These are phyloP conservation scores for Acorus calamus DNA, from an alignment of 106 monocot species.

Conservation along the genomic window DNA sequence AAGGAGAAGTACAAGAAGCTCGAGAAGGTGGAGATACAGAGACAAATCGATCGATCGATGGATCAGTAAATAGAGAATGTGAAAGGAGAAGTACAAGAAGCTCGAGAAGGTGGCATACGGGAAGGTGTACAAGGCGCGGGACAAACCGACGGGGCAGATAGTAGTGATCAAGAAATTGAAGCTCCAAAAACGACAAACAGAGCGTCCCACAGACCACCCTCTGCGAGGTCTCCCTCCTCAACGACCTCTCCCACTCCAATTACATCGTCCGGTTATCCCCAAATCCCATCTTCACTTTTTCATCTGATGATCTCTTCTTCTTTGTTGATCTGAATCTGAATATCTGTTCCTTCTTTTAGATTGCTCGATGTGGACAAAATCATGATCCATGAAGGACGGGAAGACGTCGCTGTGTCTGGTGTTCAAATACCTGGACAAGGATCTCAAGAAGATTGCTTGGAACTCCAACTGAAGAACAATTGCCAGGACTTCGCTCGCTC, in stretches of 20 bases:
- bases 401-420: constrained; percentile 83
- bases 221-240: constrained; percentile 92
- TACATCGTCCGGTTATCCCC: constrained; percentile 62
- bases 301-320: too few species aligned
- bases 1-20: too few species aligned
- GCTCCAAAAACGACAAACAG: constrained; percentile 90
- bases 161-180: constrained; percentile 97
- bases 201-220: constrained; percentile 93
- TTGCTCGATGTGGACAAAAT: too few species aligned
- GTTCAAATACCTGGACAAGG: constrained; percentile 94
- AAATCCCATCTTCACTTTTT: background rate
- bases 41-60: too few species aligned
- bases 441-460: constrained; percentile 97
- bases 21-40: constrained; percentile 59
- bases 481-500: constrained; percentile 70
- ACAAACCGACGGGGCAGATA: constrained; percentile 74
- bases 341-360: too few species aligned
- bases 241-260: constrained; percentile 78
- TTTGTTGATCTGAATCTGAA: too few species aligned
- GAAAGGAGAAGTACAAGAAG: constrained; percentile 44
- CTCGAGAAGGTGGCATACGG: constrained; percentile 98
- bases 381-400: too few species aligned
- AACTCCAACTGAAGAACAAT: constrained; percentile 80
- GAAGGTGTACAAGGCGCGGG: constrained; percentile 98
- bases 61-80: too few species aligned